These are phyloP conservation scores for Aspergillus glaucus DNA, from an alignment of 2,329 filamentous ascomycete genomes.

Conservation along the genomic window DNA sequence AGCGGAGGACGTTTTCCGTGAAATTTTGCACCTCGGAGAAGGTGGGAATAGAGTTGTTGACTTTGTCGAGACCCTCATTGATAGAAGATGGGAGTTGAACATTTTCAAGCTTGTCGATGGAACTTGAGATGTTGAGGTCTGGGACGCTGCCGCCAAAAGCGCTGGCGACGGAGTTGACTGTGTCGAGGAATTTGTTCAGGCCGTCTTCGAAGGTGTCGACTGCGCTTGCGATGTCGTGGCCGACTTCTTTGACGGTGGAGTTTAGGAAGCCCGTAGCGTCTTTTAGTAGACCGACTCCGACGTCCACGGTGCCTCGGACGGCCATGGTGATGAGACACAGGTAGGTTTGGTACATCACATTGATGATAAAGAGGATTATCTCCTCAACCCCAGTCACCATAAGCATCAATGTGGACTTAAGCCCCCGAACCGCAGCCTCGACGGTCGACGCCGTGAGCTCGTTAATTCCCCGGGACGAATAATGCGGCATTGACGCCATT, in stretches of 20 bases:
- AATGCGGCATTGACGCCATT: constrained; percentile 98
- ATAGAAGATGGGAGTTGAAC: constrained; percentile 65
- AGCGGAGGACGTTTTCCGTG: constrained; percentile 64
- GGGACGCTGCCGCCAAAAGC: constrained; percentile 45
- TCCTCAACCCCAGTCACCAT: constrained; percentile 77
- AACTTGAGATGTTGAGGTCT: constrained; percentile 58
- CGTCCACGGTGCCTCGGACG: constrained; percentile 70
- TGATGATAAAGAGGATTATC: constrained; percentile 86
- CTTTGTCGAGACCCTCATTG: constrained; percentile 60
- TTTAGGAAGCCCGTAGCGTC: constrained; percentile 58
- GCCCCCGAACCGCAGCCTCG: constrained; percentile 69
- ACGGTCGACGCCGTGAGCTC: constrained; percentile 73
- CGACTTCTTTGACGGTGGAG: constrained; percentile 43
- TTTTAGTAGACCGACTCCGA: constrained; percentile 57
- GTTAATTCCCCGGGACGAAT: constrained; percentile 84
- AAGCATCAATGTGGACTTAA: constrained; percentile 73
- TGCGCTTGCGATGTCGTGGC: constrained; percentile 39
- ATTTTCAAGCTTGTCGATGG: constrained; percentile 60
- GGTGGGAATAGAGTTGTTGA: constrained; percentile 74
- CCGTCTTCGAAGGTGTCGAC: constrained; percentile 48
- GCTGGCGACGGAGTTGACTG: constrained; percentile 53
- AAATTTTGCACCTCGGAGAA: constrained; percentile 80
- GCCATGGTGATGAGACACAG: constrained; percentile 81
- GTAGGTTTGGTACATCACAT: constrained; percentile 84
- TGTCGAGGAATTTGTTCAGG: constrained; percentile 46